Evolutionary conservation across 116 monocot species (phyloP).

Genomic region (Thalassia testudinum): DNA sequence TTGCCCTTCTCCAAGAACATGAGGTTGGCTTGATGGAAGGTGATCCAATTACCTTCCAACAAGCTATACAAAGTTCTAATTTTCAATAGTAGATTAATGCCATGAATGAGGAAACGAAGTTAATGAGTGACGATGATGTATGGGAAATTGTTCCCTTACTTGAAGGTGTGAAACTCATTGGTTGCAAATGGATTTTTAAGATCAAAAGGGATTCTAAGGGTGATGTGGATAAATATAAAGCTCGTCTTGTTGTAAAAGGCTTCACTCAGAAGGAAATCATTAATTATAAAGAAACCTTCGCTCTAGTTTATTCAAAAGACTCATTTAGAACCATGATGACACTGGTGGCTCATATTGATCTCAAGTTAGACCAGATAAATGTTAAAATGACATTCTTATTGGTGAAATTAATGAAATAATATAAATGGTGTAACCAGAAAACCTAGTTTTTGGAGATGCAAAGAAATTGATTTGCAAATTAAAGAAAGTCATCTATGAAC

Average conservation of each 20-base stretch:
- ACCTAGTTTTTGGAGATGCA: background rate
- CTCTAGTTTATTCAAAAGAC: background rate
- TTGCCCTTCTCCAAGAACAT: slow-evolving; percentile 1
- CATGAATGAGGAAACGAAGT: background rate
- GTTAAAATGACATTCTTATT: background rate
- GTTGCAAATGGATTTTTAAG: slow-evolving; percentile 1
- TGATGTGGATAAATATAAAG: background rate
- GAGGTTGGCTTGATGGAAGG: background rate
- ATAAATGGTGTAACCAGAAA: background rate
- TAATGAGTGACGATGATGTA: background rate
- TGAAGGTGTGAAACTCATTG: background rate
- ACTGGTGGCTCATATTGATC: background rate
- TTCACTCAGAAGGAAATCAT: background rate
- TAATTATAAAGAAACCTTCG: slow-evolving; percentile 1
- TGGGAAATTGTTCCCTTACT: slow-evolving; percentile 3
- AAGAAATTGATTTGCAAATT: background rate
- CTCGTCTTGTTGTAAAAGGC: background rate
- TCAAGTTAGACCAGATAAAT: background rate
- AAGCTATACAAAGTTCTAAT: background rate
- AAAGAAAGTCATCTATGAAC: slow-evolving; percentile 3
- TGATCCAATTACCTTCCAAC: background rate
- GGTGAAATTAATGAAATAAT: background rate
- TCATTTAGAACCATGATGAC: background rate
- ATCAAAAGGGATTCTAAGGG: background rate
- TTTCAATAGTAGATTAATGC: background rate